Base-by-base conservation (phyloP, 345 rosid genomes). In the Hypericum perforatum region DNA sequence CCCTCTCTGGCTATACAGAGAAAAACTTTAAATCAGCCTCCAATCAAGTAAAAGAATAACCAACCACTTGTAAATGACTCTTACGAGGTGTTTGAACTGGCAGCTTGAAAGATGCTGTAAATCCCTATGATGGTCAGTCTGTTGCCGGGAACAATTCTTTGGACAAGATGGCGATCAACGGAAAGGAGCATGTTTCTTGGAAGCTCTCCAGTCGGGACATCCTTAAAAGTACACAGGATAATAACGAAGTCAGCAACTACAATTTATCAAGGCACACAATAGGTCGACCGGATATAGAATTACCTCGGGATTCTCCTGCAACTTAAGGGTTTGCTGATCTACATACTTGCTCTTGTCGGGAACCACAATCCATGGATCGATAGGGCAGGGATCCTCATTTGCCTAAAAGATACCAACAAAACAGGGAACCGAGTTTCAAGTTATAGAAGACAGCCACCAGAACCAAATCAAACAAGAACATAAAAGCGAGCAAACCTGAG, bases 271-370 rank as follows among this genome's bases (percentile, higher is more conserved):
- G 8, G 12, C 9, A 32, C 8, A 47, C 56, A 36, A 36, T 12
- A 43, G 39, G 40, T 56, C 39, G 12, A 50, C 12, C 40, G 40
- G 12, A 11, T 11, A 32, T 48, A 52, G 44, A 29, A 36, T 57
- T 76, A 87, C 96, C 87, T 91, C 98, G 0, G 96, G 98, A 64
- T 91, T 91, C 71, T 91, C 98, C 66, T 91, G 96, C 76, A 91
- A 64, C 62, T 91, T 91, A 56, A 91, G 73, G 1, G 98, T 85
- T 70, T 91, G 98, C 57, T 87, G 98, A 77, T 91, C 98, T 57
- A 91, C 98, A 68, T 91, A 87, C 69, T 74, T 81, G 62, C 96
- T 91, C 71, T 78, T 80, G 66, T 91, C 98, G 66, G 96, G 96
- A 69, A 82, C 96, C 60, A 87, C 82, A 55, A 91, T 72, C 96